Base-by-base conservation (phyloP, 139 green algal species). In the Deuterostichococcus epilithicus region DNA sequence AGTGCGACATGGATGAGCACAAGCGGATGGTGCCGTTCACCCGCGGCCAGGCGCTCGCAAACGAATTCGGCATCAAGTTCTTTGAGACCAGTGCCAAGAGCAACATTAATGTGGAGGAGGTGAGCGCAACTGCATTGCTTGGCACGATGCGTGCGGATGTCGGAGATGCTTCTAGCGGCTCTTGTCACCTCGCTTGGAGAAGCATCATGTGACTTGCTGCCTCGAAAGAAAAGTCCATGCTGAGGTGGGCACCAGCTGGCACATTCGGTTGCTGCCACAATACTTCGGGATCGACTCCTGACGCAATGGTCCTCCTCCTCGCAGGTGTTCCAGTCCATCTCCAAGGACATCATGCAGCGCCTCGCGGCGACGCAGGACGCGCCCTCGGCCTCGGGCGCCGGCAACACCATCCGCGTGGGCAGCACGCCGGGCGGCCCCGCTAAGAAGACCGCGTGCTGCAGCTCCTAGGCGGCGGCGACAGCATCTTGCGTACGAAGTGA, bases 61-160 rank as follows among this genome's bases (percentile, higher is more conserved):
- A 97, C 36, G 95, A 99, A 82, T 98, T 92, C 75, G 76, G 83
- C 20, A 93, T 98, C 34, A 82, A 85, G 13, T 98, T 98, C 74
- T 97, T 97, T 80, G 94, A 98, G 87, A 96, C 94, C 15, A 93
- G 82, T 67, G 93, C 93, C 35, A 97, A 97, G 81, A 88, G 82
- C 63, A 91, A 92, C 75, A 74, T 78, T 18, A 89, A 94, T 37
- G 93, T 97, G 45, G 90, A 94, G 22, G 90, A 97, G 82, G 89
- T 94, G 52, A 26, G 65, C 25, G 15, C 63, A 70, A 8, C 28
- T 35, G 26, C 8, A 23, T 34, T 37, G 86, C 86, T 52, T 71
- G 68, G 69, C 39, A 72, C n/a, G 65, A 82, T 22, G 77, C 83
- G 0, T 36, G 76, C 5, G 44, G 74, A 70, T 86, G 25, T 67